phyloP scores from a whole-genome alignment of 139 green algal species.

The Coccomyxa sp. region DNA sequence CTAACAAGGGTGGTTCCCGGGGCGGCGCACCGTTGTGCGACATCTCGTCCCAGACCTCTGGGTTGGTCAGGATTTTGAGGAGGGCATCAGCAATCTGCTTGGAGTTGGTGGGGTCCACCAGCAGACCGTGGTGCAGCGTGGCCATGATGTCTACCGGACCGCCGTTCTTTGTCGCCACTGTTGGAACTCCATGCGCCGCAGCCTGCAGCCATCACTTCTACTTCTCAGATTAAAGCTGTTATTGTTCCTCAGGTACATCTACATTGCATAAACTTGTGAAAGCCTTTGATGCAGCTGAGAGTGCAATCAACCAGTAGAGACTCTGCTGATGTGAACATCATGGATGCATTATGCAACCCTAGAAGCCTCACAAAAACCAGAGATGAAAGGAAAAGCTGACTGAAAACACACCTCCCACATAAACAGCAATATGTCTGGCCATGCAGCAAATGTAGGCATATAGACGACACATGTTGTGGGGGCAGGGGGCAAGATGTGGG shows the following conservation, averaged over 20 bases:
- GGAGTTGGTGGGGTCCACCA: slow-evolving; percentile 83
- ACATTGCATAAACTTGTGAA: background rate
- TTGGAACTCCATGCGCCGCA: slow-evolving; percentile 88
- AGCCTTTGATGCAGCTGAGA: background rate
- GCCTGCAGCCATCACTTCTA: slow-evolving; percentile 39
- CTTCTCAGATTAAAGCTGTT: background rate
- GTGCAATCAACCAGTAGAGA: background rate
- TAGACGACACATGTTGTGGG: too few species aligned
- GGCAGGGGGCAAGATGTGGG: too few species aligned
- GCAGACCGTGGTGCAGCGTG: slow-evolving; percentile 77
- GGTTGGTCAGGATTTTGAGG: slow-evolving; percentile 73
- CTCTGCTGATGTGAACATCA: too few species aligned
- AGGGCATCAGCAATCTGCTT: slow-evolving; percentile 65
- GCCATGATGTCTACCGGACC: slow-evolving; percentile 83
- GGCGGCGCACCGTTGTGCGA: slow-evolving; percentile 31
- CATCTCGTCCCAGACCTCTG: slow-evolving; percentile 69
- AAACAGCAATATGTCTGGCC: too few species aligned
- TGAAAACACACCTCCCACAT: too few species aligned
- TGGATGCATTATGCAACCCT: too few species aligned
- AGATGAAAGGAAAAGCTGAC: too few species aligned
- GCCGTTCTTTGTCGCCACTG: slow-evolving; percentile 90
- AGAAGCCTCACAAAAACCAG: too few species aligned
- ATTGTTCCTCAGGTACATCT: slow-evolving; percentile 1
- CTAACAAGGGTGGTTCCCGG: too few species aligned
- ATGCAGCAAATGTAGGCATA: too few species aligned